A percentile compares a stretch with the other conserved stretches of the same genome.
phyloP scores from a whole-genome alignment of 1,284 basidiomycete species.

The Trametes polyzona region DNA sequence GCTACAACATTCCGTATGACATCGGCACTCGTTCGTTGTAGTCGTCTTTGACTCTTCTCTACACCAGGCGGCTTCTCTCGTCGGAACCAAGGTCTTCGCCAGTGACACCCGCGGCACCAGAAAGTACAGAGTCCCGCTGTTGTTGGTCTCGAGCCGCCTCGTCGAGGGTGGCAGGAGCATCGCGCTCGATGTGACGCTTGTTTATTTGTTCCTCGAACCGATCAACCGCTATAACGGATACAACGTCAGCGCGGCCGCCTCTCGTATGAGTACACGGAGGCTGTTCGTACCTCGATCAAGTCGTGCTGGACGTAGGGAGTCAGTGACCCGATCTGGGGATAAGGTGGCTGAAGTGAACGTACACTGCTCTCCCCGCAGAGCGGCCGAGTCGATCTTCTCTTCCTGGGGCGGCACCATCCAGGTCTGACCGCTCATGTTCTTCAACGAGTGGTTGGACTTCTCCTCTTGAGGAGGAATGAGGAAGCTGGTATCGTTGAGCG shows the following conservation, averaged over 20 bases:
- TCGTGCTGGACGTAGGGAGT: slow-evolving; percentile 1
- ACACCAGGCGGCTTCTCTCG: slow-evolving; percentile 22
- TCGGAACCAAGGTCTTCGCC: slow-evolving; percentile 26
- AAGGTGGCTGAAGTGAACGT: not conserved
- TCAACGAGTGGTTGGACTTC: slow-evolving; percentile 5
- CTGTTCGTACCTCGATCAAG: slow-evolving; percentile 2
- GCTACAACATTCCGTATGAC: not conserved
- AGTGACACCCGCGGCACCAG: slow-evolving; percentile 26
- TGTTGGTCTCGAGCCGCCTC: slow-evolving; percentile 18
- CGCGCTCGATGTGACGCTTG: slow-evolving; percentile 13
- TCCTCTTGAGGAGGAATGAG: slow-evolving; percentile 28
- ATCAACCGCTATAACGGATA: slow-evolving; percentile 14
- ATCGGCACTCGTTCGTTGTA: not conserved
- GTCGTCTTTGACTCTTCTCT: not conserved
- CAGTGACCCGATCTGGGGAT: no score
- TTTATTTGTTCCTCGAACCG: slow-evolving; percentile 20
- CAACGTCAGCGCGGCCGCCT: no score
- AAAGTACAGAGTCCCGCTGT: slow-evolving; percentile 23
- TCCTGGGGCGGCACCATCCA: slow-evolving; percentile 20
- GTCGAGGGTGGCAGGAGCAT: slow-evolving; percentile 3
- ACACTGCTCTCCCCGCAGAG: slow-evolving; percentile 11
- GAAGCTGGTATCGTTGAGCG: slow-evolving; percentile 17
- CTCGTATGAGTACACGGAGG: no score
- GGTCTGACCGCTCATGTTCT: not conserved
- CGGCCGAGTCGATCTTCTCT: slow-evolving; percentile 14